Conservation (phyloP, 352 stramenopile genomes). For the Globisporangium ultimum region DNA sequence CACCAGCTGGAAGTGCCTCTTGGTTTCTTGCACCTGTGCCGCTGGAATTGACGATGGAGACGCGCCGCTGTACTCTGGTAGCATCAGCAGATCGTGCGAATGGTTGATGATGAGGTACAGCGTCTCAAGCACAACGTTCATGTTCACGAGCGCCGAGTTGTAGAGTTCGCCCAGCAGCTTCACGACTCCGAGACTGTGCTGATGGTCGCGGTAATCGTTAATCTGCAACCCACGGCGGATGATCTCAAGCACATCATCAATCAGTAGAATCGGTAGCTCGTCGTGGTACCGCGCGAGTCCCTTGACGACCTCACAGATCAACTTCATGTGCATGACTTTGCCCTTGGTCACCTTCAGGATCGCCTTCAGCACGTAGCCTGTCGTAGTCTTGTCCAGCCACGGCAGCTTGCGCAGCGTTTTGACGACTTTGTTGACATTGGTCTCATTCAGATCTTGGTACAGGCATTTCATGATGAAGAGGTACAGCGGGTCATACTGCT, state of each 20-base stretch:
- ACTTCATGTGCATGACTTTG: constrained; percentile 86
- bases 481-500: constrained; percentile 90
- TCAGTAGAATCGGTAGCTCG: constrained; percentile 85
- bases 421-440: constrained; percentile 89
- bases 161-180: constrained; percentile 95
- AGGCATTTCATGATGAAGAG: constrained; percentile 89
- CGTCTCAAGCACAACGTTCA: constrained; percentile 91
- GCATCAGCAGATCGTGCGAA: constrained; percentile 89
- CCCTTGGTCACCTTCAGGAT: constrained; percentile 92
- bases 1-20: constrained; percentile 61
- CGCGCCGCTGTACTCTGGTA: constrained; percentile 49
- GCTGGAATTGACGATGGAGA: constrained; percentile 13
- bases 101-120: constrained; percentile 95
- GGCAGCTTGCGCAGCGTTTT: constrained; percentile 93
- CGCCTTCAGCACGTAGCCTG: constrained; percentile 83
- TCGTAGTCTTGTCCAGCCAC: constrained; percentile 74
- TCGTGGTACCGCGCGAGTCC: constrained; percentile 85
- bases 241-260: constrained; percentile 93
- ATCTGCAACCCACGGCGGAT: constrained; percentile 89
- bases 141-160: constrained; percentile 88
- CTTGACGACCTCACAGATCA: constrained; percentile 87
- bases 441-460: constrained; percentile 75
- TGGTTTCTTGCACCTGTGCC: constrained; percentile 46
- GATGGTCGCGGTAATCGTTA: constrained; percentile 90
- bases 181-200: constrained; percentile 91